Evolutionary conservation across 345 rosid genomes (phyloP).

Genomic region (Ailanthus altissimus): DNA sequence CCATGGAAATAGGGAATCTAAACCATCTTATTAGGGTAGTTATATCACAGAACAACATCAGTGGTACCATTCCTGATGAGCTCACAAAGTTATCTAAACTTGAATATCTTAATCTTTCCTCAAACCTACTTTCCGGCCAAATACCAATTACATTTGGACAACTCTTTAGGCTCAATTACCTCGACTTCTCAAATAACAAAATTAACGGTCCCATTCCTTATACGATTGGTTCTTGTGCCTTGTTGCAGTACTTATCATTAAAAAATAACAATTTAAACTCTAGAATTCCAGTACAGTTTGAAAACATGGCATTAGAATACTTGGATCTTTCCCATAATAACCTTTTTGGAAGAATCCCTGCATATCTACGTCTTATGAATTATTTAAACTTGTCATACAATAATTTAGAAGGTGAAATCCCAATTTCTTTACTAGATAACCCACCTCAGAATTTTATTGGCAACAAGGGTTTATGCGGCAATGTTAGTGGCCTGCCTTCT

Average conservation of each 20-base stretch:
- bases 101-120: neutral
- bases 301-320: neutral
- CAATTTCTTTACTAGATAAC: accelerated
- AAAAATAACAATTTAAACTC: neutral
- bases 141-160: neutral
- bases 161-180: neutral
- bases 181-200: constrained; percentile 1
- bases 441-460: neutral
- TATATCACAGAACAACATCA: neutral
- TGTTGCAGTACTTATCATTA: neutral
- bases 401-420: neutral
- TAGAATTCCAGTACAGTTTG: neutral
- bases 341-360: neutral
- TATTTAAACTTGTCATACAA: neutral
- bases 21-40: neutral
- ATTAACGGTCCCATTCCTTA: neutral
- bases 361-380: neutral
- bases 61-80: neutral
- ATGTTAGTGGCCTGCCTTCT: neutral
- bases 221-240: neutral
- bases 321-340: neutral
- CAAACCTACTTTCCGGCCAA: neutral
- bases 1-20: neutral
- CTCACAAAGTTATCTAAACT: neutral
- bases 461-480: neutral